Percentiles rank a stretch among this genome's conserved stretches.
Evolutionary conservation across 164 flowering plant genomes (phyloP).

Genomic region (Sedum album): DNA sequence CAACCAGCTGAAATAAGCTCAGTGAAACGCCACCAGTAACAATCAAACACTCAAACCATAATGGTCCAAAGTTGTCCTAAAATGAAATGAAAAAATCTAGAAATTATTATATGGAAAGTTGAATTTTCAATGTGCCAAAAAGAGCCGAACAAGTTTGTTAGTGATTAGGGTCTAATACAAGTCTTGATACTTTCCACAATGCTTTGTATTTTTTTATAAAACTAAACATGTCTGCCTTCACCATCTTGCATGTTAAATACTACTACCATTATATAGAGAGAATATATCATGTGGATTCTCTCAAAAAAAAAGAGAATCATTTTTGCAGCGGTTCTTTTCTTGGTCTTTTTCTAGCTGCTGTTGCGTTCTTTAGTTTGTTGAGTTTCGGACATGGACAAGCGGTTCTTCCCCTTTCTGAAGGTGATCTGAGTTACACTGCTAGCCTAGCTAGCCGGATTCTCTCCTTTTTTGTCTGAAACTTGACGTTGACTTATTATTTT

Average conservation of each 20-base stretch:
- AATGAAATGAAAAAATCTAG: too few relatives aligned
- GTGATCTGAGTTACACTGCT: neutral
- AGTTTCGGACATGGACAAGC: neutral
- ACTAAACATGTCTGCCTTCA: conserved; percentile 1
- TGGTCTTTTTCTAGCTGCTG: neutral
- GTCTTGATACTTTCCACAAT: neutral
- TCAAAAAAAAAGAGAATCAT: too few relatives aligned
- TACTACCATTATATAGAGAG: too few relatives aligned
- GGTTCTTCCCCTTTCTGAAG: neutral
- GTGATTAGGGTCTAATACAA: neutral
- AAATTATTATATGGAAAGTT: too few relatives aligned
- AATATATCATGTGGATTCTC: too few relatives aligned
- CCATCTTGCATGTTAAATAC: too few relatives aligned
- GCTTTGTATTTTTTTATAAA: neutral
- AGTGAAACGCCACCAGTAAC: too few relatives aligned
- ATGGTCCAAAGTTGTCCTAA: too few relatives aligned
- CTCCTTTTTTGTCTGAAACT: neutral
- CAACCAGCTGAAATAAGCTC: too few relatives aligned
- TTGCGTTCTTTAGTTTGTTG: neutral
- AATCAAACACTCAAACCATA: too few relatives aligned
- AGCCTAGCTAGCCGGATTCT: neutral
- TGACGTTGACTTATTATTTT: neutral
- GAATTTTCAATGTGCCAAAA: too few relatives aligned
- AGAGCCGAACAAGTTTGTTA: too few relatives aligned
- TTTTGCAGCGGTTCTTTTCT: neutral